phyloP scores from a whole-genome alignment of 2,329 filamentous ascomycete species.

The Ophiocordyceps camponoti-leonardi region DNA sequence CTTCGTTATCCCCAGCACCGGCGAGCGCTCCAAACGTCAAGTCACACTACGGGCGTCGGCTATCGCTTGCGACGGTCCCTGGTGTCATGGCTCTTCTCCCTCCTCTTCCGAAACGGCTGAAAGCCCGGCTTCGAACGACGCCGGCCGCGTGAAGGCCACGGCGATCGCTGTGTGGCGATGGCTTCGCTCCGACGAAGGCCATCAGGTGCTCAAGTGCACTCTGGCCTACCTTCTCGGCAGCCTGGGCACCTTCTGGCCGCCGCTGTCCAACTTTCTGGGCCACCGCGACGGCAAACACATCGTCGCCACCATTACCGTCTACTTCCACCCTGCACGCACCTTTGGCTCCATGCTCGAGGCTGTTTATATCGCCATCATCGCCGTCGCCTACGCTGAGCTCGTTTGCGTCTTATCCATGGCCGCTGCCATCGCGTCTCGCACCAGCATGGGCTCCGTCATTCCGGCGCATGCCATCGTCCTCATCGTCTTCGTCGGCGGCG shows the following conservation, averaged over 20 bases:
- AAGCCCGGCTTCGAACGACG: constrained; percentile 1
- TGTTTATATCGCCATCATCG: constrained; percentile 55
- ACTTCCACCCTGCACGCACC: constrained; percentile 80
- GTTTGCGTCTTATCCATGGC: constrained; percentile 75
- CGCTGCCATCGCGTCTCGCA: constrained; percentile 64
- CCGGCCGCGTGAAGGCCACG: constrained; percentile 11
- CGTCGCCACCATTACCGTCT: constrained; percentile 84
- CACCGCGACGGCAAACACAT: constrained; percentile 84
- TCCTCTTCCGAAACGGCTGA: constrained; percentile 6
- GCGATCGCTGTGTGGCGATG: constrained; percentile 35
- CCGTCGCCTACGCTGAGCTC: constrained; percentile 53
- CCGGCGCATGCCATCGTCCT: constrained; percentile 68
- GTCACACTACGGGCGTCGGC: constrained; percentile 53
- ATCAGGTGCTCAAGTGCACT: constrained; percentile 77
- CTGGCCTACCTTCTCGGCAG: constrained; percentile 78
- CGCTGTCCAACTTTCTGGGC: constrained; percentile 57
- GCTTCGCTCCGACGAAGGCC: constrained; percentile 53
- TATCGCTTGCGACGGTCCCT: constrained; percentile 9
- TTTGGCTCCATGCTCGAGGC: constrained; percentile 84
- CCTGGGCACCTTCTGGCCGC: constrained; percentile 66
- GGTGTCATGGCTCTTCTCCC: constrained; percentile 1
- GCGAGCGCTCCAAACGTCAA: constrained; percentile 64
- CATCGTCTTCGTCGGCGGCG: constrained; percentile 69
- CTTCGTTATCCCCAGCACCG: constrained; percentile 72
- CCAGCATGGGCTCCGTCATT: constrained; percentile 44